Evolutionary conservation across 495 filamentous ascomycete genomes (phyloP), one percentile per base, ranked within the genome.

Genomic region (Aspergillus heteromorphus): DNA sequence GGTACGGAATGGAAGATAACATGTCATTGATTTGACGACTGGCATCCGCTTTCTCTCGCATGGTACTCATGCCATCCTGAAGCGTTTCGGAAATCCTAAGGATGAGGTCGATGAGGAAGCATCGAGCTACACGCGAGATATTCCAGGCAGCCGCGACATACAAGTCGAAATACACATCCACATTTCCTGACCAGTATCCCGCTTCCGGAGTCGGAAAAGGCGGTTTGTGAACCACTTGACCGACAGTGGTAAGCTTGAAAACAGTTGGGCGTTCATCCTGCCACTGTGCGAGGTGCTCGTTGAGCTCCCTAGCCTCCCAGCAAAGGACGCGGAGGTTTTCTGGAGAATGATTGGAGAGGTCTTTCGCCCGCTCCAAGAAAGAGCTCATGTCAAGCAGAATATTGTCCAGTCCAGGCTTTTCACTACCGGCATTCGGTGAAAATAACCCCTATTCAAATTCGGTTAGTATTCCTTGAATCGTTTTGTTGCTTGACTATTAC

Each of bases 61-160:
- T 3, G n/a, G 42, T 13, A 11, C 43, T 17, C 0, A 0, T 14
- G 0, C 10, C 38, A 30, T 61, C 53, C 20, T 60, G 29, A 6
- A 58, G 27, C 3, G 48, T 48, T 25, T 51, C 43, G 0, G 59
- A 55, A 5, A 67, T 40, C 11, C 49, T 42, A 0, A 58, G 19
- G 23, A 61, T 64, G 5, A 63, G 40, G 20, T 56, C 45, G 1
- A 61, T 43, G 6, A 67, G 55, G 13, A 59, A 48, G 23, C 67
- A 61, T 38, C 65, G 63, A 40, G 56, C 59, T 14, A 53, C 47
- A 9, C 68, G 66, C 23, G 58, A 68, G 5, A 59, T 43, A 23
- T 72, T 72, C 68, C 68, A 72, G 4, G 68, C 51, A 1, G 45
- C 51, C 0, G 65, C 65, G 29, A 66, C 53, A 53, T 67, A 69